phyloP scores from a whole-genome alignment of 2,329 filamentous ascomycete species.

The Stylonectria norvegica region DNA sequence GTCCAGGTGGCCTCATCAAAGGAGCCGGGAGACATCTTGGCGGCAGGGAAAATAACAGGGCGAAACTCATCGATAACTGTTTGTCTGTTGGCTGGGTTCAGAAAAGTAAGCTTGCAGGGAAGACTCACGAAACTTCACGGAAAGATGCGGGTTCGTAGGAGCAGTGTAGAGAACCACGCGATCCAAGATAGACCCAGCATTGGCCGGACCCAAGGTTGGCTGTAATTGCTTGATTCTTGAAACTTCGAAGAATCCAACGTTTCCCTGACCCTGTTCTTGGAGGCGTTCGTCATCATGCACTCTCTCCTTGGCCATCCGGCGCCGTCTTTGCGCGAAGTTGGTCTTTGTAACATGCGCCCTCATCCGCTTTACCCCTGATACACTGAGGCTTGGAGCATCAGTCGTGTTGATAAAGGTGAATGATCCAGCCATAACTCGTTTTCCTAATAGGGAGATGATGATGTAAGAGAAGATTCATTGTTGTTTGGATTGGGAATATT shows the following conservation, averaged over 20 bases:
- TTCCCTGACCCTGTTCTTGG: background rate
- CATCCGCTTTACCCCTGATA: constrained; percentile 11
- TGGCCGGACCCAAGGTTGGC: background rate
- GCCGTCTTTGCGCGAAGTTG: constrained; percentile 17
- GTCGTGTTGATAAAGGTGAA: constrained; percentile 21
- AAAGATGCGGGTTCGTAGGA: background rate
- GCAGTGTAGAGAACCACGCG: background rate
- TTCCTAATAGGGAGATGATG: background rate
- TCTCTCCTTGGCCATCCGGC: constrained; percentile 7
- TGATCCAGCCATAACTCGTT: constrained; percentile 3
- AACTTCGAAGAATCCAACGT: background rate
- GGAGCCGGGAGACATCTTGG: constrained; percentile 1
- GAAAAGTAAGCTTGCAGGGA: background rate
- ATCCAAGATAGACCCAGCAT: background rate
- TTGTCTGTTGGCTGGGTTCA: background rate
- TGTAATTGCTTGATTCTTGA: background rate
- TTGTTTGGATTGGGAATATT: background rate
- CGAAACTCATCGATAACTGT: constrained; percentile 14
- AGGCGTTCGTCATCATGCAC: background rate
- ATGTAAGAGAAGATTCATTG: background rate
- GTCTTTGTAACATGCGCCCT: constrained; percentile 18
- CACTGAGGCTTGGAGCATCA: constrained; percentile 10
- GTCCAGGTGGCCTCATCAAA: constrained; percentile 14
- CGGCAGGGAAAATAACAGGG: constrained; percentile 14
- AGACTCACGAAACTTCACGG: constrained; percentile 4